phyloP scores from a whole-genome alignment of 331 rosid genomes.

The Malus hybrid region DNA sequence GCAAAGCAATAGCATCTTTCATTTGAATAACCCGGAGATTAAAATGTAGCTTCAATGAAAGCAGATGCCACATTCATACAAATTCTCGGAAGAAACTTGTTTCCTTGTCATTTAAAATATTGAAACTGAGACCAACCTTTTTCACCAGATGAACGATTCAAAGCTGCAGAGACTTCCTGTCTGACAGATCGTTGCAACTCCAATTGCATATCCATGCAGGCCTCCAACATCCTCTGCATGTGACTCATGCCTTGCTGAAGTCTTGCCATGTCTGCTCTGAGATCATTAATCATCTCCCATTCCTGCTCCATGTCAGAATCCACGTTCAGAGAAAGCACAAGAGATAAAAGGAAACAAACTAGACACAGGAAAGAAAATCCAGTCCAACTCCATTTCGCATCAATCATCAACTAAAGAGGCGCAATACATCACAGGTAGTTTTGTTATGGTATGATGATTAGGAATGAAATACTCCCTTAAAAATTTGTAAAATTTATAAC shows the following conservation, averaged over 20 bases:
- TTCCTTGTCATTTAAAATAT: neutral
- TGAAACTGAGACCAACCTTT: constrained; percentile 37
- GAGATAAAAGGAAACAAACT: neutral
- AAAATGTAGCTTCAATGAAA: neutral
- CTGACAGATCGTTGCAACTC: constrained; percentile 98
- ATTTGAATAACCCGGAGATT: neutral
- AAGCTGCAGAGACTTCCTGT: constrained; percentile 99
- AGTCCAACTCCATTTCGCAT: neutral
- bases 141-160: constrained; percentile 80
- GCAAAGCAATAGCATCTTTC: constrained; percentile 12
- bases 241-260: constrained; percentile 99
- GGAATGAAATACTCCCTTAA: neutral
- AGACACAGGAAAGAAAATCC: neutral
- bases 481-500: neutral
- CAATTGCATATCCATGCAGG: constrained; percentile 99
- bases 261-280: constrained; percentile 91
- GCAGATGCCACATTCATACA: neutral
- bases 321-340: neutral
- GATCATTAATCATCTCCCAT: constrained; percentile 95
- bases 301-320: constrained; percentile 51
- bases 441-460: neutral
- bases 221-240: constrained; percentile 99
- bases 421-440: neutral
- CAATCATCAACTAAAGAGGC: neutral
- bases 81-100: neutral